Conservation (phyloP, 83 land plant species). For the Picea abies region DNA sequence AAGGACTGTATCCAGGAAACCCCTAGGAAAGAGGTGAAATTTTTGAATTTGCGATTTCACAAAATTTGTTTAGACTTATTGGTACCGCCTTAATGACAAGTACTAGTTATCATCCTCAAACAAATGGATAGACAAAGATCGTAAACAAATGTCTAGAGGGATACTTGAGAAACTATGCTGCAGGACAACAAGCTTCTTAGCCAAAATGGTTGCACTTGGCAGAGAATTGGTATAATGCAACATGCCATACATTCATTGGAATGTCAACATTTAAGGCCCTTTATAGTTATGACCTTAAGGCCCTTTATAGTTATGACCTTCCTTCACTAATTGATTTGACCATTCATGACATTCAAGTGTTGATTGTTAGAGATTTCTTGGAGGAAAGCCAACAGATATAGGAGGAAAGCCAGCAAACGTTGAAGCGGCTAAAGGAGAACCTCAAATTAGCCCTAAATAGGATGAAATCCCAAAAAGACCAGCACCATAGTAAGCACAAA, state of each 20-base stretch:
- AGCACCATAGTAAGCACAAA: not conserved
- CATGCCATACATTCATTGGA: too few species aligned
- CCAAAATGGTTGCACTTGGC: not conserved
- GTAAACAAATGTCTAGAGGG: not conserved
- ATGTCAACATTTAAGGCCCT: not conserved
- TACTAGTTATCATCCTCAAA: too few species aligned
- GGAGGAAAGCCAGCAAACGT: not conserved
- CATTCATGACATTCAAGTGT: not conserved
- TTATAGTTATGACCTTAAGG: not conserved
- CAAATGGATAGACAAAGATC: too few species aligned
- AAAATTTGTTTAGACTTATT: too few species aligned
- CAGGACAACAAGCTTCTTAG: not conserved
- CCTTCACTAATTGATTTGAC: not conserved
- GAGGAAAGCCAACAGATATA: not conserved
- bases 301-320: not conserved
- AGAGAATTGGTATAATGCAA: not conserved
- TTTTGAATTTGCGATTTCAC: too few species aligned
- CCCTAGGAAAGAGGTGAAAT: too few species aligned
- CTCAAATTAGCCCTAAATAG: not conserved
- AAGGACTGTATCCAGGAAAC: too few species aligned
- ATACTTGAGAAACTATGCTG: not conserved
- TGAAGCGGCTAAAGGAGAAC: not conserved
- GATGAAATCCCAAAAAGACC: not conserved
- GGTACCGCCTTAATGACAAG: too few species aligned
- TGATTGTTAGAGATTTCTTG: not conserved